Conservation (phyloP, 1,284 basidiomycete genomes). For the Ceratobasidium theobromae region DNA sequence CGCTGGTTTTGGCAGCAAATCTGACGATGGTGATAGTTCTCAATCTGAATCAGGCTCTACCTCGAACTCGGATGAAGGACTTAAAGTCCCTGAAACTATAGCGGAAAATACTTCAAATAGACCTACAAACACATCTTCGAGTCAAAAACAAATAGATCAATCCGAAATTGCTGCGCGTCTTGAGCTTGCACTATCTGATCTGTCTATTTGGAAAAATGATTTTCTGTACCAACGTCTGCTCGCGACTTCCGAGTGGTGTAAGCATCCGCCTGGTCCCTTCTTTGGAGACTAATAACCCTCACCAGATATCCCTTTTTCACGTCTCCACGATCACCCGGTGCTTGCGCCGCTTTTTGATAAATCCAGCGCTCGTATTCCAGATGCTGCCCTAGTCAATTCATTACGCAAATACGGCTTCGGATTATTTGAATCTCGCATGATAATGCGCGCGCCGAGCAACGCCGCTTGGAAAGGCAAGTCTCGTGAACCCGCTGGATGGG, state of each 20-base stretch:
- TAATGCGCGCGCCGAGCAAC: conserved; percentile 48
- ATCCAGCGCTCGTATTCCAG: conserved; percentile 44
- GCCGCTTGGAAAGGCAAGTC: conserved; percentile 40
- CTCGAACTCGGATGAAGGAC: background rate
- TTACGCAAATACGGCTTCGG: conserved; percentile 51
- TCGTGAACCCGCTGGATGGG: conserved; percentile 41
- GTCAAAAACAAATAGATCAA: background rate
- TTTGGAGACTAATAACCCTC: background rate
- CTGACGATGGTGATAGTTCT: background rate
- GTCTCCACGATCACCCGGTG: conserved; percentile 49
- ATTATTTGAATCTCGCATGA: conserved; percentile 60
- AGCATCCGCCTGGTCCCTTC: conserved; percentile 6
- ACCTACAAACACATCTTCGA: background rate
- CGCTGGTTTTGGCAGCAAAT: background rate
- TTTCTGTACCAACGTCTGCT: conserved; percentile 11
- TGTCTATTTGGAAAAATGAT: conserved; percentile 28
- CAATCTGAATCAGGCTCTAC: background rate
- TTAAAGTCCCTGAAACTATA: background rate
- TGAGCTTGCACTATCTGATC: conserved; percentile 31
- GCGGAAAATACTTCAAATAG: background rate
- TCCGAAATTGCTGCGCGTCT: conserved; percentile 32
- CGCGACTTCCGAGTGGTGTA: conserved; percentile 37
- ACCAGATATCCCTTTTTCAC: conserved; percentile 35
- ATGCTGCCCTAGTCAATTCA: conserved; percentile 56
- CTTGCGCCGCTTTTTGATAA: conserved; percentile 38